Evolutionary conservation across 2,329 filamentous ascomycete species (phyloP).

Genomic region (Clarireedia paspali): DNA sequence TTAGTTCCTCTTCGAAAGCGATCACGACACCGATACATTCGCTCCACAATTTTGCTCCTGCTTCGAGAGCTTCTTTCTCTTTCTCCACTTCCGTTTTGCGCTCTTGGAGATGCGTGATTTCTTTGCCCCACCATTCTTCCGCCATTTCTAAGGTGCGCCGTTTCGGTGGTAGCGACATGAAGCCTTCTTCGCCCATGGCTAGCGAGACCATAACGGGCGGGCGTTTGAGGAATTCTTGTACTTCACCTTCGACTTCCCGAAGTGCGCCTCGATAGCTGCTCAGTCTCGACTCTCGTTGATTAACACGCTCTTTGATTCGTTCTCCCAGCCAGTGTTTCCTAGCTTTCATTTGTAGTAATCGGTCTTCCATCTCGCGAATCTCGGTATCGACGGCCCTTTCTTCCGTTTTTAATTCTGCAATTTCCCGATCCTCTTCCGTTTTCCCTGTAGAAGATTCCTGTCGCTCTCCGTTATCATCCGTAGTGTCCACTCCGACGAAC

Average conservation of each 20-base stretch:
- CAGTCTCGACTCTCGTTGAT: slow-evolving; percentile 60
- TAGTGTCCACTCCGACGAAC: slow-evolving; percentile 2
- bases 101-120: slow-evolving; percentile 47
- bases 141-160: slow-evolving; percentile 65
- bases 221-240: slow-evolving; percentile 49
- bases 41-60: slow-evolving; percentile 61
- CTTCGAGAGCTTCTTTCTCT: slow-evolving; percentile 58
- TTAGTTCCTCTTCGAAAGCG: slow-evolving; percentile 57
- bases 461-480: slow-evolving; percentile 45
- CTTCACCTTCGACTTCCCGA: slow-evolving; percentile 55
- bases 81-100: slow-evolving; percentile 49
- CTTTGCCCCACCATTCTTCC: slow-evolving; percentile 60
- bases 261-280: slow-evolving; percentile 64
- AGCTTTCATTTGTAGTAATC: slow-evolving; percentile 52
- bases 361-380: slow-evolving; percentile 58
- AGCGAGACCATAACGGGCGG: slow-evolving; percentile 36
- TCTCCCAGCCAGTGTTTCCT: slow-evolving; percentile 51
- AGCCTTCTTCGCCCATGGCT: slow-evolving; percentile 33
- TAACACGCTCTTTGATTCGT: slow-evolving; percentile 55
- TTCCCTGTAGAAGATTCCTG: slow-evolving; percentile 39
- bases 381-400: slow-evolving; percentile 47
- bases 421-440: slow-evolving; percentile 47
- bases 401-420: slow-evolving; percentile 51
- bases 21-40: slow-evolving; percentile 51
- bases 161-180: slow-evolving; percentile 53